Conservation (phyloP, 2,329 filamentous ascomycete genomes). For the Chalaropsis thielavioides region DNA sequence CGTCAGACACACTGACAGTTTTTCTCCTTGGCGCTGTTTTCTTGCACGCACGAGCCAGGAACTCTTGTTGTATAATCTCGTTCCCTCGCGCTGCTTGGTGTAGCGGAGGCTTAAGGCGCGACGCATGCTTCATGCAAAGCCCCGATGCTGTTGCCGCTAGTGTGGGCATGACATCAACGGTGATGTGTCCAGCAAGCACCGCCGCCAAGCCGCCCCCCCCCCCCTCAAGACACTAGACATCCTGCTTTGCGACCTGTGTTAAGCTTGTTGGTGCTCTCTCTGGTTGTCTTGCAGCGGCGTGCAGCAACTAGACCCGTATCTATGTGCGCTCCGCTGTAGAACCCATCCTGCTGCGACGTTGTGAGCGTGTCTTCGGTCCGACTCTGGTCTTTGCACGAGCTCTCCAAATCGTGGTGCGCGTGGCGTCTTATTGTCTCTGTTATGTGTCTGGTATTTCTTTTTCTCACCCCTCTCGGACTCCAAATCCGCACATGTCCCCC, state of each 20-base stretch:
- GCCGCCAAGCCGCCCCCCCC: neutral
- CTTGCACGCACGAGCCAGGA: neutral
- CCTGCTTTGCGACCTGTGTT: neutral
- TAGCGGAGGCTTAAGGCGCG: too few relatives aligned
- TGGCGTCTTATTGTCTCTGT: neutral
- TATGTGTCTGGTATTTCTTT: neutral
- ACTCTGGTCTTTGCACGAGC: slow-evolving; percentile 1
- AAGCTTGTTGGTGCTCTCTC: neutral
- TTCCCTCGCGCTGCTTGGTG: neutral
- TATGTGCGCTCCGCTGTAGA: neutral
- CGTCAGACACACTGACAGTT: neutral
- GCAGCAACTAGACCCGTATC: neutral
- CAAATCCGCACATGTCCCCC: neutral
- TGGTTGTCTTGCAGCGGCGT: neutral
- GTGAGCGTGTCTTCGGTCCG: slow-evolving; percentile 1
- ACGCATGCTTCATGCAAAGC: neutral
- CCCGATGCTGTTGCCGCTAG: neutral
- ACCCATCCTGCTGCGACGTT: neutral
- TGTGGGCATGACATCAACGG: neutral
- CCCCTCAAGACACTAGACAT: neutral
- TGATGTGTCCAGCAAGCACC: neutral
- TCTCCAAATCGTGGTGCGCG: neutral
- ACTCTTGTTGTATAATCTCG: neutral
- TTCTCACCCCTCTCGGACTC: neutral
- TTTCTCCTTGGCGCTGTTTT: neutral